These are phyloP conservation scores for Neofusicoccum laricinum DNA, from an alignment of 2,329 filamentous ascomycete species.

Conservation along the genomic window DNA sequence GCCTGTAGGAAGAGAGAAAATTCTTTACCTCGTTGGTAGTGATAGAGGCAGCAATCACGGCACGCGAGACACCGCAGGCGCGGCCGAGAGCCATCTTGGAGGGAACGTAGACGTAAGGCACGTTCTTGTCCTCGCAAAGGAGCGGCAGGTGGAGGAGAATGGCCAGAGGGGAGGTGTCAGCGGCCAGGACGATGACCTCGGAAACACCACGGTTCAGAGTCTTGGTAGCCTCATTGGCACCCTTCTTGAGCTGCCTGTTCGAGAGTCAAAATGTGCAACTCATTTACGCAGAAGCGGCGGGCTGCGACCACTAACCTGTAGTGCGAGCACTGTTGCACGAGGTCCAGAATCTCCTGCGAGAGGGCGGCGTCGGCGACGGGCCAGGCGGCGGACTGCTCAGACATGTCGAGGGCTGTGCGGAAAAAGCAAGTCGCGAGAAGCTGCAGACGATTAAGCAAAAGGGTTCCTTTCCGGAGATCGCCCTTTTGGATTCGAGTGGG, in stretches of 20 bases:
- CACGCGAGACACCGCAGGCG: conserved; percentile 82
- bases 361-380: conserved; percentile 48
- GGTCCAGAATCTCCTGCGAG: conserved; percentile 46
- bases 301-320: conserved; percentile 21
- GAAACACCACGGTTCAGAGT: conserved; percentile 86
- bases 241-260: conserved; percentile 73
- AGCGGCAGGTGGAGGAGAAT: conserved; percentile 74
- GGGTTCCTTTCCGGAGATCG: conserved; percentile 46
- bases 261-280: conserved; percentile 13
- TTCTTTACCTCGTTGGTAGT: conserved; percentile 58
- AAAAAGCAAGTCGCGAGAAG: neutral
- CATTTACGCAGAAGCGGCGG: neutral
- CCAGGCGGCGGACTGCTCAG: conserved; percentile 25
- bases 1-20: neutral
- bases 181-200: conserved; percentile 85
- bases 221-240: conserved; percentile 77
- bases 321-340: conserved; percentile 20
- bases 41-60: conserved; percentile 84
- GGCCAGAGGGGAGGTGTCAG: conserved; percentile 81
- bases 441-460: conserved; percentile 25
- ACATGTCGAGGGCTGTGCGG: conserved; percentile 16
- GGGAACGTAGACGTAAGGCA: conserved; percentile 70
- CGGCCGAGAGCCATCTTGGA: conserved; percentile 86
- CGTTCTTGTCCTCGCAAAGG: conserved; percentile 77
- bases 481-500: conserved; percentile 30